Base-by-base conservation (phyloP, 2,329 filamentous ascomycete genomes). In the Diaporthe citrichinensis region DNA sequence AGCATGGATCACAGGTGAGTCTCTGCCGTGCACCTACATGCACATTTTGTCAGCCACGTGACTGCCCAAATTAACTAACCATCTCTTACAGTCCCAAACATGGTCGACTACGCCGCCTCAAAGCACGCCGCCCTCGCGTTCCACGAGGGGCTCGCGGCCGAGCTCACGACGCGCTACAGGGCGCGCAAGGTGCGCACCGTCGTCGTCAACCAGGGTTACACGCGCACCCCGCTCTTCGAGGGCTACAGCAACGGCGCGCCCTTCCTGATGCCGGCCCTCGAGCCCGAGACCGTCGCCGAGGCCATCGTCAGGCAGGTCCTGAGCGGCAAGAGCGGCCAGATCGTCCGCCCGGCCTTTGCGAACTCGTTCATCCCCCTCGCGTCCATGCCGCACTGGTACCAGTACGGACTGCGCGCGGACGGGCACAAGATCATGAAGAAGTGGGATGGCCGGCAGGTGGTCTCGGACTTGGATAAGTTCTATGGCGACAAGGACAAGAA, bases 51-150 rank as follows among this genome's bases (percentile, higher is more conserved):
- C 55, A n/a, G 36, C 23, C 2, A n/a, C 23, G 8, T 25, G 10
- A 28, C 31, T 5, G 4, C 17, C 0, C 4, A 31, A 14, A n/a
- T 46, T 72, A 39, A n/a, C 57, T 72, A 39, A 72, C 0, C n/a
- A 55, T 17, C 4, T 1, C 9, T 34, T 2, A 14, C 12, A 76
- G 75, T 90, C 0, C 90, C 93, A 4, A 88, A 88, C 78, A 89
- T 94, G 87, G 89, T 92, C 51, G 92, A 94, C 83, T 95, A 95
- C 83, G 86, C 87, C 2, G 88, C 90, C 10, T 90, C 88, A 78
- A 95, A 95, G 84, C 89, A 92, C 1, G 92, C 91, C 0, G 89
- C 92, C 1, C 81, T 94, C 31, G 85, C 90, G 3, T 92, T 95
- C 82, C 92, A 95, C 80, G 92, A 95, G 81, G 93, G 89, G 0